Evolutionary conservation across 257 asterid species (phyloP), one percentile per base, ranked within the genome.

Genomic region (Solanum infundibuliforme): DNA sequence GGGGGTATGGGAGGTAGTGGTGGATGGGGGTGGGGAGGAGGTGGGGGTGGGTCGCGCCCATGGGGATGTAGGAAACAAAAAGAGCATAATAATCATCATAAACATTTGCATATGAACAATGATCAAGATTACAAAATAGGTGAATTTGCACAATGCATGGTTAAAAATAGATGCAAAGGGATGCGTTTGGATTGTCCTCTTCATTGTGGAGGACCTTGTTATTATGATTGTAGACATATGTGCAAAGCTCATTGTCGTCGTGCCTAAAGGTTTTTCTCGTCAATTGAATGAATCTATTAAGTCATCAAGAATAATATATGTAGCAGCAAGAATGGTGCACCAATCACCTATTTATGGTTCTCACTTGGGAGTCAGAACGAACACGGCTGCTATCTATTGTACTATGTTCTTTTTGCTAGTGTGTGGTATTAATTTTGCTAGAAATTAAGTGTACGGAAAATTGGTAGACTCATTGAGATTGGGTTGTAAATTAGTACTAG

Each of bases 1-100:
- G 90, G 92, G 7, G 75, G 87, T 8, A 71, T 31, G 68, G 93
- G 93, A 27, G 92, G 92, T 8, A 87, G 89, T 13, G 90, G 94
- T 12, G 93, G 93, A 29, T 89, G 95, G 94, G 93, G 95, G 0
- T 88, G 93, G 90, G 94, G 93, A 23, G 92, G 93, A 13, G 94
- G 94, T 12, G 94, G 94, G 7, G 93, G 94, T 13, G 93, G 93
- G 16, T 89, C 83, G 72, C 89, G 91, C 91, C 46, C 89, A 11
- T 91, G 95, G 93, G 94, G 94, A 6, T 86, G 93, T 83, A 87
- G 85, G 69, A 89, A 83, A 60, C 58, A 83, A 76, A 79, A 84
- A 32, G 74, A 81, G 6, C 68, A 81, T 16, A 14, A 81, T 35
- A 69, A 55, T 11, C 75, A 88, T 35, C 84, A 88, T 31, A 43